Base-by-base conservation (phyloP, 371 early-diverging fungal species). In the Syncephalis fuscata region DNA sequence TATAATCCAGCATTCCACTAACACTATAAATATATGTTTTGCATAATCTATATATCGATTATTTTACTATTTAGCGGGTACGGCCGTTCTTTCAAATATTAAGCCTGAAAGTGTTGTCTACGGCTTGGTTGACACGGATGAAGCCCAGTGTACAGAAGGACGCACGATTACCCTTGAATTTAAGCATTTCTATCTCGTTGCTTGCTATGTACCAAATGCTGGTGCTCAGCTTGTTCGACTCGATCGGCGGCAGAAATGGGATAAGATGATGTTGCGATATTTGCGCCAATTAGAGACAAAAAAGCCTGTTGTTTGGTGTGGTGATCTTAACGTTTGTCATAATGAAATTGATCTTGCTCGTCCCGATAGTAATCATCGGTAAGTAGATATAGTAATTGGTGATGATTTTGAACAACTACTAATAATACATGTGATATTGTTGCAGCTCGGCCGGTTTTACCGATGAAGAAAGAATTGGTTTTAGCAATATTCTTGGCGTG, bases 291-390 rank as follows among this genome's bases (percentile, higher is more conserved):
- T 92, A 23, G 84, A 85, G 50, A 69, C 66, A 45, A 65, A 65
- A 7, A 85, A 85, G 61, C 72, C 79, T 1, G 74, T 89, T 2
- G 66, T 92, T 39, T 89, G 85, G 80, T 63, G 82, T 3, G 92
- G 92, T 44, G 92, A 92, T 62, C 58, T 92, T 27, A 92, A 92
- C 58, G 92, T 92, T 14, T 84, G 88, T 0, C 91, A 89, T 57
- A 68, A 76, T 45, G 73, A 69, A 26, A 67, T 80, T 16, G 92
- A 92, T 62, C 63, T 92, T 39, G 76, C 88, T 11, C 66, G 76
- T n/a, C 92, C 92, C 0, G 63, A 73, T 26, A 73, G 81, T 7
- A 91, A 91, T 59, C 48, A 62, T 51, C 58, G 65, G 71, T 65
- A 62, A 39, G 51, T 45, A 10, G 49, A 38, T 25, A 37, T 22